Percentiles rank a stretch among this genome's conserved stretches.
Conservation (phyloP, 371 early-diverging fungal genomes). For the Syncephalastrum racemosum region DNA sequence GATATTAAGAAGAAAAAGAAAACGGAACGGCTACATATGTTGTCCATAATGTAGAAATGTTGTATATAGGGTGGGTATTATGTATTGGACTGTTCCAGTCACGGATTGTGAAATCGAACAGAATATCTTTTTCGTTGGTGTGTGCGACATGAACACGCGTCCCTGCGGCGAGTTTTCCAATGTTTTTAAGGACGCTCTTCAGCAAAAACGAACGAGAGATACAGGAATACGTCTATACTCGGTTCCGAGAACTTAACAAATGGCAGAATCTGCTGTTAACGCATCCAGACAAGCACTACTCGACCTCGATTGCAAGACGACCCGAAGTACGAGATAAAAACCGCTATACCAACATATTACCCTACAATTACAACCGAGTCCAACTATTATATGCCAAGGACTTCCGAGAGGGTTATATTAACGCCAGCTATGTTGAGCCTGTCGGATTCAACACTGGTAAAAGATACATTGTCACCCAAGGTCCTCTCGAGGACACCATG, state of each 20-base stretch:
- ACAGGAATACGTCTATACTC: constrained; percentile 10
- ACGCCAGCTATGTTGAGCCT: constrained; percentile 65
- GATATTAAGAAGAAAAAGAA: no score
- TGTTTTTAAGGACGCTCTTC: no score
- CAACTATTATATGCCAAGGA: constrained; percentile 14
- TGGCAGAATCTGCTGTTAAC: constrained; percentile 10
- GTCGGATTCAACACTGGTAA: constrained; percentile 30
- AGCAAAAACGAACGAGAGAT: not conserved
- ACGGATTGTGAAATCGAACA: not conserved
- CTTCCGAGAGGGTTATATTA: constrained; percentile 71
- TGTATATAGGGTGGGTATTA: no score
- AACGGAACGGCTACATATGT: no score
- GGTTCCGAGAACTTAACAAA: constrained; percentile 16
- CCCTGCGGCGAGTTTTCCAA: no score
- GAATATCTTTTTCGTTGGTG: not conserved
- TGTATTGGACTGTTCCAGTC: not conserved
- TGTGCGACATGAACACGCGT: not conserved
- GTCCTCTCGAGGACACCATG: constrained; percentile 76
- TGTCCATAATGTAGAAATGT: no score
- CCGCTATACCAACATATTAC: constrained; percentile 56
- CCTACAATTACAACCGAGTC: constrained; percentile 59
- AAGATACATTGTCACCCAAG: constrained; percentile 89
- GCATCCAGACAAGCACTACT: constrained; percentile 3
- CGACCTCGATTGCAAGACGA: constrained; percentile 11
- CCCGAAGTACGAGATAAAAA: constrained; percentile 24